Evolutionary conservation across 2,329 filamentous ascomycete species (phyloP).

Genomic region (Chaetomium globosum): DNA sequence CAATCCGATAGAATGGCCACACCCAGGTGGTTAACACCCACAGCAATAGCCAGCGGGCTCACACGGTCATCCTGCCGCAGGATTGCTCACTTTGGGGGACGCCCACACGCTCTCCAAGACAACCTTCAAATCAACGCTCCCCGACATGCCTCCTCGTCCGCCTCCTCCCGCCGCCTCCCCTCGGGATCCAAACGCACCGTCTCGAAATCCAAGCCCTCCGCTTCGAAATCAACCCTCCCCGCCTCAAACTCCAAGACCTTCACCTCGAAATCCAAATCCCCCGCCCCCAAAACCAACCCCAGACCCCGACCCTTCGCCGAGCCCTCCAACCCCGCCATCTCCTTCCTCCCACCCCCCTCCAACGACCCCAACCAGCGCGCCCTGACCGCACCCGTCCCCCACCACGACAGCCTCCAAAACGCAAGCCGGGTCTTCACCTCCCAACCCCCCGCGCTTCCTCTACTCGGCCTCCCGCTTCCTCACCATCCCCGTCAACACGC

Average conservation of each 20-base stretch:
- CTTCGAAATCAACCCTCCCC: neutral
- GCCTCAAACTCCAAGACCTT: neutral
- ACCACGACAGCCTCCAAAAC: slow-evolving; percentile 29
- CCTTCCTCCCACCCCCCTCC: slow-evolving; percentile 39
- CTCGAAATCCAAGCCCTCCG: neutral
- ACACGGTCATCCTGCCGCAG: neutral
- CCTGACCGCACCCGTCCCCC: slow-evolving; percentile 30
- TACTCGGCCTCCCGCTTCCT: slow-evolving; percentile 56
- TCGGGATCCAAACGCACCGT: no score
- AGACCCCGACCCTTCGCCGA: slow-evolving; percentile 9
- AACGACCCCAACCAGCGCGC: slow-evolving; percentile 33
- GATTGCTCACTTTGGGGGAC: neutral
- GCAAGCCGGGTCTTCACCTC: slow-evolving; percentile 39
- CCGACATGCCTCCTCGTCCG: neutral
- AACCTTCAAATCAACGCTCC: neutral
- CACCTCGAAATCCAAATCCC: neutral
- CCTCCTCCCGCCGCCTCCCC: neutral
- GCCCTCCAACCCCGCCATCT: slow-evolving; percentile 32
- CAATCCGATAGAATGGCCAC: slow-evolving; percentile 16
- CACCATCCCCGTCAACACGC: slow-evolving; percentile 54
- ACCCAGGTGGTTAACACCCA: slow-evolving; percentile 3
- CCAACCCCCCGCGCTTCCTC: slow-evolving; percentile 44
- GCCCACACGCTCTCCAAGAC: neutral
- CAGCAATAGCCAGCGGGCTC: slow-evolving; percentile 2
- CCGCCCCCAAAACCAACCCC: slow-evolving; percentile 12